These are phyloP conservation scores for Polysphondylium violaceum DNA, from an alignment of 78 protist genomes.

Conservation along the genomic window DNA sequence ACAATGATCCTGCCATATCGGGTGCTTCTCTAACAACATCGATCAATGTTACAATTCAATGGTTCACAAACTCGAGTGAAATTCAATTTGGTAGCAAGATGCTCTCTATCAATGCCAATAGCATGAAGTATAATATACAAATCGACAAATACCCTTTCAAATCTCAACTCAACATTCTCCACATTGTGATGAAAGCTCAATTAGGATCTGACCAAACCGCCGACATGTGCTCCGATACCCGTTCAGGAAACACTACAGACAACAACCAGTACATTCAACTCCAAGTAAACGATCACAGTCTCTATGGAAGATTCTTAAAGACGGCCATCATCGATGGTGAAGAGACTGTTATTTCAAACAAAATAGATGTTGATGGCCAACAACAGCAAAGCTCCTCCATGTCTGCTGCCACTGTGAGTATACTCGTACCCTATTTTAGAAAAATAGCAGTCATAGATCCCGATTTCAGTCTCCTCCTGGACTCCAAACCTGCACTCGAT, in stretches of 20 bases:
- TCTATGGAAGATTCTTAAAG: background rate
- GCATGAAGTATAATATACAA: background rate
- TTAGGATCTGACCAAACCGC: background rate
- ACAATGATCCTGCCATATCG: too few species aligned
- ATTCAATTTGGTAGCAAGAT: background rate
- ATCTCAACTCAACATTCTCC: background rate
- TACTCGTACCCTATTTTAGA: background rate
- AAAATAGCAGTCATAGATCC: background rate
- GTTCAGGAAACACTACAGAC: background rate
- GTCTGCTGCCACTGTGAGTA: too few species aligned
- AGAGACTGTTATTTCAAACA: background rate
- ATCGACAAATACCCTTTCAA: background rate
- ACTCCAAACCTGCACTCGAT: too few species aligned
- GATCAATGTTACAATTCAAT: background rate
- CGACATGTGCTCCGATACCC: background rate
- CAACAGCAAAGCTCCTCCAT: background rate
- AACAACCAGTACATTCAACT: background rate
- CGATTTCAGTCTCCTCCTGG: slow-evolving; percentile 14
- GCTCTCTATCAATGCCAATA: background rate
- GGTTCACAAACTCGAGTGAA: background rate
- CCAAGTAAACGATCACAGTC: background rate
- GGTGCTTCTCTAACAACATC: too few species aligned
- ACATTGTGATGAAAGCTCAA: background rate
- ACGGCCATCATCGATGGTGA: background rate
- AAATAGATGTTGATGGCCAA: background rate